phyloP scores from a whole-genome alignment of 164 flowering plant genomes.

The Buxus sempervirens region DNA sequence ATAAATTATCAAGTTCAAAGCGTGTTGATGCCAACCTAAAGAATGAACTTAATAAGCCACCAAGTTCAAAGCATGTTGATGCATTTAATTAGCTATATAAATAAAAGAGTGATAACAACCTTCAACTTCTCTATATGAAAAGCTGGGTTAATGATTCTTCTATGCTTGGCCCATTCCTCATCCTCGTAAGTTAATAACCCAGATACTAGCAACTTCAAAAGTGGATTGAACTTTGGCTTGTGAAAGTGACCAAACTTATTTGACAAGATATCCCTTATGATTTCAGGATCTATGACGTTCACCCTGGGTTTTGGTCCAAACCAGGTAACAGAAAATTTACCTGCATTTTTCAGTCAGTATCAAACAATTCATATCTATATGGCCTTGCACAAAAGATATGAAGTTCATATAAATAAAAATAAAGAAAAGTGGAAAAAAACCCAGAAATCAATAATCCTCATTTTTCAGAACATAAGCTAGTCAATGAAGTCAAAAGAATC shows the following conservation, averaged over 20 bases:
- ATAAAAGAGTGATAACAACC: slow-evolving; percentile 28
- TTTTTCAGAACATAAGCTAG: no score
- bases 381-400: neutral
- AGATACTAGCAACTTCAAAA: neutral
- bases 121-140: slow-evolving; percentile 49
- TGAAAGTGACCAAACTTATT: slow-evolving; percentile 22
- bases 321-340: slow-evolving; percentile 39
- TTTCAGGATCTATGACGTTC: slow-evolving; percentile 34
- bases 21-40: no score
- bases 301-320: slow-evolving; percentile 33
- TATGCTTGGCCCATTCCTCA: slow-evolving; percentile 49
- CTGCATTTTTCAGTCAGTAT: slow-evolving; percentile 18
- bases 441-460: no score
- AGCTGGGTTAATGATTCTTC: slow-evolving; percentile 50
- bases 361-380: neutral
- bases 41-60: no score
- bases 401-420: no score
- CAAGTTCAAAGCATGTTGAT: no score
- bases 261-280: slow-evolving; percentile 28
- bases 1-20: neutral
- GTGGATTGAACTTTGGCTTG: slow-evolving; percentile 21
- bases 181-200: slow-evolving; percentile 34
- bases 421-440: no score
- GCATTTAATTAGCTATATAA: no score
- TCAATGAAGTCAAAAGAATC: no score